These are phyloP conservation scores for Elasticomyces elasticus DNA, from an alignment of 495 filamentous ascomycete genomes.

Conservation along the genomic window DNA sequence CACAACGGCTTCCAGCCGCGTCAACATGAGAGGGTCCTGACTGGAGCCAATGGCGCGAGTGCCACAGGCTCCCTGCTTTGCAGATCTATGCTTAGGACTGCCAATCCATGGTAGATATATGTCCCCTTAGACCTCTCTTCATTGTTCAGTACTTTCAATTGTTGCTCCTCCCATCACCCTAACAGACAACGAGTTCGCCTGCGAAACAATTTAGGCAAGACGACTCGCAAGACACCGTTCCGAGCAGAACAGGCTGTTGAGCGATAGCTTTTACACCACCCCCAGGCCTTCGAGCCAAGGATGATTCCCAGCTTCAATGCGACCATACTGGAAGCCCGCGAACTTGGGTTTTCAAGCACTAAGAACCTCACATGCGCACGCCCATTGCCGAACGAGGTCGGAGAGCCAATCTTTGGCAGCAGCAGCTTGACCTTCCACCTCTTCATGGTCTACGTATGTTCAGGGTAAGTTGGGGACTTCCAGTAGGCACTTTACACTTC, in stretches of 20 bases:
- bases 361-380: slow-evolving; percentile 12
- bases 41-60: not conserved
- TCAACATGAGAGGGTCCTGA: not conserved
- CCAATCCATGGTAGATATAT: too few species aligned
- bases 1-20: not conserved
- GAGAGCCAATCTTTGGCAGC: slow-evolving; percentile 1
- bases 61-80: not conserved
- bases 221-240: too few species aligned
- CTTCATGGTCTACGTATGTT: slow-evolving; percentile 14
- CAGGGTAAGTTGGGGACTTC: not conserved
- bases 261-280: not conserved
- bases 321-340: slow-evolving; percentile 1
- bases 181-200: too few species aligned
- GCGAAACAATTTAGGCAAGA: too few species aligned
- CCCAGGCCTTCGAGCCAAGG: not conserved
- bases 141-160: too few species aligned
- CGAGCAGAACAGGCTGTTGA: not conserved
- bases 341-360: slow-evolving; percentile 1
- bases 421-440: slow-evolving; percentile 14
- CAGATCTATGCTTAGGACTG: not conserved
- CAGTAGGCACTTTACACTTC: not conserved
- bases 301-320: not conserved
- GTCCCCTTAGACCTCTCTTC: too few species aligned
- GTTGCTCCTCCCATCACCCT: too few species aligned
- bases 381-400: slow-evolving; percentile 3